These are phyloP conservation scores for Neurospora sp. DNA, from an alignment of 495 filamentous ascomycete species.

Conservation along the genomic window DNA sequence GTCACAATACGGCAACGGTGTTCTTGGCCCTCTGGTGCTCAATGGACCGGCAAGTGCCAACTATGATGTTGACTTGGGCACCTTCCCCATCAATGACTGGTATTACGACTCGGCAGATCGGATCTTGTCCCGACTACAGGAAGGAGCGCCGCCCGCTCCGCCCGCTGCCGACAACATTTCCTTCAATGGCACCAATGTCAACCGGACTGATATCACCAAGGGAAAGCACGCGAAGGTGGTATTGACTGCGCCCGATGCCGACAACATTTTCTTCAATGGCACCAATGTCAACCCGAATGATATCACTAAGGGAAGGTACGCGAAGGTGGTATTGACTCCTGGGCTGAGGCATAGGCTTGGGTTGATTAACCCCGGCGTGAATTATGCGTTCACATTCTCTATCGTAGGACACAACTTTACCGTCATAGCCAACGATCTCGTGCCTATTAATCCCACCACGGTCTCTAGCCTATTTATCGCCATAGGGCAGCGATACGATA, in stretches of 20 bases:
- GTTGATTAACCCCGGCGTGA: slow-evolving; percentile 43
- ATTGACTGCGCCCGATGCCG: slow-evolving; percentile 10
- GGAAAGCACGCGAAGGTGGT: slow-evolving; percentile 21
- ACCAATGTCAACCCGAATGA: slow-evolving; percentile 28
- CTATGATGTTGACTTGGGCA: slow-evolving; percentile 43
- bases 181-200: slow-evolving; percentile 30
- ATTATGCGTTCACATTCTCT: slow-evolving; percentile 35
- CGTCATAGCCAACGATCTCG: slow-evolving; percentile 39
- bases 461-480: slow-evolving; percentile 35
- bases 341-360: slow-evolving; percentile 40
- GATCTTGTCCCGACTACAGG: slow-evolving; percentile 1
- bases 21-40: slow-evolving; percentile 43
- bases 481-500: slow-evolving; percentile 58
- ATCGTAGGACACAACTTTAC: slow-evolving; percentile 42
- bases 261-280: slow-evolving; percentile 17
- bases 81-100: slow-evolving; percentile 36
- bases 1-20: slow-evolving; percentile 42
- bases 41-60: slow-evolving; percentile 41
- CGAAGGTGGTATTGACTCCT: slow-evolving; percentile 21
- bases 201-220: slow-evolving; percentile 13
- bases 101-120: slow-evolving; percentile 21
- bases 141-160: not conserved
- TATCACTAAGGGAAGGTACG: slow-evolving; percentile 18
- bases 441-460: slow-evolving; percentile 30
- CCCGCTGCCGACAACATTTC: not conserved